Percentiles rank a stretch among this genome's conserved stretches.
Evolutionary conservation across 164 flowering plant genomes (phyloP).

Genomic region (Taxillus chinensis): DNA sequence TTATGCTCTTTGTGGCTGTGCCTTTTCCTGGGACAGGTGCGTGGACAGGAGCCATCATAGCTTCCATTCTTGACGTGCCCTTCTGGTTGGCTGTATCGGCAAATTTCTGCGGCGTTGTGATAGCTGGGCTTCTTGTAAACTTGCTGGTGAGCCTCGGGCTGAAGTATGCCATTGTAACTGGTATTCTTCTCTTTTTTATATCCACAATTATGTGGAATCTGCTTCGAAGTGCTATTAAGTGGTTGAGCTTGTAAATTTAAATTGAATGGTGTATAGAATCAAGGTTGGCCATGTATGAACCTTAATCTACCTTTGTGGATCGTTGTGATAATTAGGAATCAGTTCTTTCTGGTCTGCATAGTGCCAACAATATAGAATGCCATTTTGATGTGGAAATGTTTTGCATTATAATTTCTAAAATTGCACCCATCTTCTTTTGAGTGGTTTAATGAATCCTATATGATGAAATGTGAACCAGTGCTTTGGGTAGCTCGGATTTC

Average conservation of each 20-base stretch:
- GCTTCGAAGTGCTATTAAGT: slow-evolving; percentile 48
- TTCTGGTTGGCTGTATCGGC: slow-evolving; percentile 81
- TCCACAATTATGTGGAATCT: slow-evolving; percentile 90
- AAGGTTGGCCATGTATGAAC: too few relatives aligned
- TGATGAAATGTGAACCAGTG: too few relatives aligned
- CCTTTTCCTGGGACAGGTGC: slow-evolving; percentile 99
- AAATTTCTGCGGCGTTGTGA: slow-evolving; percentile 63
- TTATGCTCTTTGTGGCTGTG: slow-evolving; percentile 95
- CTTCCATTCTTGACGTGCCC: slow-evolving; percentile 86
- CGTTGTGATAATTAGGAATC: too few relatives aligned
- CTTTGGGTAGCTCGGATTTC: too few relatives aligned
- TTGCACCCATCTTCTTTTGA: too few relatives aligned
- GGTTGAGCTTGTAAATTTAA: slow-evolving; percentile 30
- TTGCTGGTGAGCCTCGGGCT: slow-evolving; percentile 92
- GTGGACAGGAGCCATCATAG: slow-evolving; percentile 91
- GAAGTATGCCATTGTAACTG: slow-evolving; percentile 68
- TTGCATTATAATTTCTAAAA: too few relatives aligned
- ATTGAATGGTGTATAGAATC: background rate
- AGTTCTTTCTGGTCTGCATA: too few relatives aligned
- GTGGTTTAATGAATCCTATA: too few relatives aligned
- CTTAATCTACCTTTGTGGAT: too few relatives aligned
- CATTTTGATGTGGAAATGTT: too few relatives aligned
- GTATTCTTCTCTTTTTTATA: slow-evolving; percentile 53
- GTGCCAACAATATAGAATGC: too few relatives aligned
- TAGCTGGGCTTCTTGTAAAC: slow-evolving; percentile 86